Base-by-base conservation (phyloP, 176 grass and related monocot genomes). In the Aegilops bicornis region DNA sequence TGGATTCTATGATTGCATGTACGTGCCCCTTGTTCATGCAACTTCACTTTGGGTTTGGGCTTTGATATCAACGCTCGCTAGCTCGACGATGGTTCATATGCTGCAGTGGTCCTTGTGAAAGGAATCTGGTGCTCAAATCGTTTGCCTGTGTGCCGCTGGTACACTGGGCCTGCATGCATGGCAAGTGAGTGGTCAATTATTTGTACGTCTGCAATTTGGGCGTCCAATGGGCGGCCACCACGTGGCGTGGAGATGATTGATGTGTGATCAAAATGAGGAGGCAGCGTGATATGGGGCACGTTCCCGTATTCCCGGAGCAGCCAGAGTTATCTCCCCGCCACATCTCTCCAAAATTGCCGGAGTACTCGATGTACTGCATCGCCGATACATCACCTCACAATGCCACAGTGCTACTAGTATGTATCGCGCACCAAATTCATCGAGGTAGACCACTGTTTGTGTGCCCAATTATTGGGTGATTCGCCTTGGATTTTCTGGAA, bases 281-380 rank as follows among this genome's bases (percentile, higher is more conserved):
- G 83, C 64, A 43, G 52, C 3, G 35, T 5, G 74, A 47, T 56
- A 24, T 52, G 80, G 6, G 6, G 33, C 64, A 2, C 76, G 2
- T 16, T 91, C 89, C 89, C 76, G 25, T 63, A 40, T 81, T 85
- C 69, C 89, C 5, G 89, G 85, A 88, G 76, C 36, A 4, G 45
- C 60, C 81, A 7, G 14, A 11, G 8, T 76, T 82, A 52, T 50
- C 5, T 45, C 10, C 8, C 77, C 8, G 79, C 7, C 69, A 13
- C 59, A 22, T 31, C 6, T 43, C 24, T 22, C 61, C 88, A 12
- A 37, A 20, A n/a, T 77, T 76, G 50, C 63, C 22, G 83, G 88
- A 77, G 27, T 19, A 22, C 32, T 19, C 7, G 9, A 60, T 22
- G 10, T 24, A 30, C 22, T 3, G 22, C 54, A 25, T 29, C 47